A percentile compares a stretch with the other conserved stretches of the same genome.
phyloP scores from a whole-genome alignment of 495 filamentous ascomycete species.

The Penicilliopsis zonata region DNA sequence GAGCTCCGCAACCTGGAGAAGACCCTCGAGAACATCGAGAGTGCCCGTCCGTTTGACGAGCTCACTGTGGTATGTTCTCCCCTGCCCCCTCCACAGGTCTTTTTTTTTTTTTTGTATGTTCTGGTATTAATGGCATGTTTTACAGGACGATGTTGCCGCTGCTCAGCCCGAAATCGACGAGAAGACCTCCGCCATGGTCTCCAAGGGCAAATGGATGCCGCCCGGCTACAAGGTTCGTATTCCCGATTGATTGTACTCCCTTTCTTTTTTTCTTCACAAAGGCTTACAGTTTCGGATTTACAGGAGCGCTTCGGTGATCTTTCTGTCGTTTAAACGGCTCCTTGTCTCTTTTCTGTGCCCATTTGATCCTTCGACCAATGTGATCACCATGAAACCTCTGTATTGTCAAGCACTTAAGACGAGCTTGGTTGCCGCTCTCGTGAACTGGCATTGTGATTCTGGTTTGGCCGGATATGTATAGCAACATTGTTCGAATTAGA shows the following conservation, averaged over 20 bases:
- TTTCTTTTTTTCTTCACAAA: neutral
- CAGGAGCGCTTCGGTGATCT: conserved; percentile 99
- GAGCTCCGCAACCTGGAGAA: conserved; percentile 86
- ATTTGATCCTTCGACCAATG: conserved; percentile 24
- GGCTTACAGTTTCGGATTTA: conserved; percentile 1
- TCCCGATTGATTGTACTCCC: neutral
- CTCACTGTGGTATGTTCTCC: conserved; percentile 93
- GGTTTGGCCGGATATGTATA: conserved; percentile 32
- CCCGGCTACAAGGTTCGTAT: conserved; percentile 90
- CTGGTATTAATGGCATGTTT: neutral
- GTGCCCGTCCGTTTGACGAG: conserved; percentile 89
- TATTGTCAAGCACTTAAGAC: conserved; percentile 23
- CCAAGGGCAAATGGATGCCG: conserved; percentile 93
- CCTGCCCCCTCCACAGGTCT: no score
- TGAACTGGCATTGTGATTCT: conserved; percentile 14
- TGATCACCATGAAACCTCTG: conserved; percentile 24
- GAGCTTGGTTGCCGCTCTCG: conserved; percentile 9
- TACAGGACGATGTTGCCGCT: conserved; percentile 86
- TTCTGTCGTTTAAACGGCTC: conserved; percentile 62
- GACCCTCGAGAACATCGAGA: conserved; percentile 95
- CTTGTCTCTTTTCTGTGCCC: conserved; percentile 11
- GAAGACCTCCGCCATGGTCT: conserved; percentile 81
- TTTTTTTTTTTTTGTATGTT: conserved; percentile 1
- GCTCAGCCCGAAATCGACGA: conserved; percentile 93
- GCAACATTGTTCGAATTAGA: conserved; percentile 31